These are phyloP conservation scores for Metarhizium rileyi DNA, from an alignment of 2,329 filamentous ascomycete species.

Conservation along the genomic window DNA sequence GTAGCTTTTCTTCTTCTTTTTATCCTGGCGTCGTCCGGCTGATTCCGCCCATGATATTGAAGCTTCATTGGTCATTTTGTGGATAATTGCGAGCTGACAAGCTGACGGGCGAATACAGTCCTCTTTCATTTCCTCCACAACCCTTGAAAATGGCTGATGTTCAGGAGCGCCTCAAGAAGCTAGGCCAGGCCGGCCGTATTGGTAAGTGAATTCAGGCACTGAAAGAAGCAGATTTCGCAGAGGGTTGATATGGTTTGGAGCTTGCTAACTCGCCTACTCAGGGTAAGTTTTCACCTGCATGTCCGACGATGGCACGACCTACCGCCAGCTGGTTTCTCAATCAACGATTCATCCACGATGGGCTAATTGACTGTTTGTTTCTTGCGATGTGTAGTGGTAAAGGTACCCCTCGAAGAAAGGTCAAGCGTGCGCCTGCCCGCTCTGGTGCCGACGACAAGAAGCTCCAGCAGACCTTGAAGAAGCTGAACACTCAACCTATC, in stretches of 20 bases:
- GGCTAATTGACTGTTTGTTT: slow-evolving; percentile 17
- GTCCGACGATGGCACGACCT: not conserved
- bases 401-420: slow-evolving; percentile 93
- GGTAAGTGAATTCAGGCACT: slow-evolving; percentile 43
- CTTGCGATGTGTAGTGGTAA: slow-evolving; percentile 57
- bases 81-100: slow-evolving; percentile 9
- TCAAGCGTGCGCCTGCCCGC: slow-evolving; percentile 94
- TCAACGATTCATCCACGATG: slow-evolving; percentile 9
- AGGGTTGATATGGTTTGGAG: not conserved
- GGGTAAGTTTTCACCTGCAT: slow-evolving; percentile 24
- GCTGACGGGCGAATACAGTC: not conserved
- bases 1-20: not conserved
- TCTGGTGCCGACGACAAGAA: slow-evolving; percentile 98
- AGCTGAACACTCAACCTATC: slow-evolving; percentile 99
- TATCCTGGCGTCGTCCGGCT: not conserved
- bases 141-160: slow-evolving; percentile 41
- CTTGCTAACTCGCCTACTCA: slow-evolving; percentile 10
- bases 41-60: not conserved
- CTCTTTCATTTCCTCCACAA: slow-evolving; percentile 18
- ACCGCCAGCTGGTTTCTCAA: not conserved
- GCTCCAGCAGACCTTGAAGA: slow-evolving; percentile 94
- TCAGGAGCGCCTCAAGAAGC: slow-evolving; percentile 52
- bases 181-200: slow-evolving; percentile 46
- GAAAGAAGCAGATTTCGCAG: not conserved
- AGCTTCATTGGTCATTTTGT: not conserved